Evolutionary conservation across 768 basidiomycete genomes (phyloP), one percentile per base, ranked within the genome.

Genomic region (Brasilioporus rufonigricans): DNA sequence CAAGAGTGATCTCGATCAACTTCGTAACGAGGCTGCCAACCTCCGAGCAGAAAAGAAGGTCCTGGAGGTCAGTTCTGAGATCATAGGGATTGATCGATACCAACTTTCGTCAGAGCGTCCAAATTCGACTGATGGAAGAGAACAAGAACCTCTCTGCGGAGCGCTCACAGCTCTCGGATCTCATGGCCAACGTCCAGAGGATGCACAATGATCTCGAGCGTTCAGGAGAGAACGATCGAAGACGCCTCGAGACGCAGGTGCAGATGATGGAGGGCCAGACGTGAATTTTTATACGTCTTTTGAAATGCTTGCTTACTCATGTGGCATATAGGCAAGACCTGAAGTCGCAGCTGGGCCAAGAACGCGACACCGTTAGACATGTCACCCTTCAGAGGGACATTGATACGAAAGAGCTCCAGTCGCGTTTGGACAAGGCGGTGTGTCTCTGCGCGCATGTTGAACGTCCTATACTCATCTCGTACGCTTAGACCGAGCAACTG

Each of bases 11-110:
- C 73, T 87, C 16, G 92, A 95, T 58, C 86, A 89, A 53, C 74
- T 93, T 36, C 84, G 91, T 11, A 91, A 89, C 60, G 95, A 98
- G 62, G 82, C 79, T 59, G 89, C 91, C 3, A 95, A 91, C 67
- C 80, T 97, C 18, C 84, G 89, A 40, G 94, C 93, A 0, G 96
- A 98, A 79, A 95, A 93, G 76, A 87, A 84, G 65, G 90, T 95
- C 33, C 93, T 89, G 88, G 91, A 92, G 86, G 93, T 91, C 49
- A 31, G 80, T 65, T 32, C n/a, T 35, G 33, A 2, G 56, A 23
- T 6, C 6, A 21, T n/a, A 4, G 14, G 4, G n/a, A 5, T 21
- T 9, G 9, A 38, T n/a, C 64, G 44, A 65, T 12, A 7, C 48
- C 44, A 41, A 48, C n/a, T 27, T 55, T 47, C 36, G 5, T 44